Conservation (phyloP, 208 protist genomes). For the Leishmania gerbilli region DNA sequence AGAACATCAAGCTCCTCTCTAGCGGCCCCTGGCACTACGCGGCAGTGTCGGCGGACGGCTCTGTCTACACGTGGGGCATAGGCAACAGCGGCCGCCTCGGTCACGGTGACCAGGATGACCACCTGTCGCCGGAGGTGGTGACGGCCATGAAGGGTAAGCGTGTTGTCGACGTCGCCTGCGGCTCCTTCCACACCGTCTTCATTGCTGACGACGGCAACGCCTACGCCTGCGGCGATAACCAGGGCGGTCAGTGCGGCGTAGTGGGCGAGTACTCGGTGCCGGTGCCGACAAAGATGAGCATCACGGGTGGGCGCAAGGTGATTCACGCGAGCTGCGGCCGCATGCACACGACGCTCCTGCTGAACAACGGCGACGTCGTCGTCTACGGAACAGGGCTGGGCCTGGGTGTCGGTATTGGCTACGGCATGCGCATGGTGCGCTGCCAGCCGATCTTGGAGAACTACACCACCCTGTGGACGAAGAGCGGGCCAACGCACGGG, state of each 20-base stretch:
- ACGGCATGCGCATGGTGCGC: slow-evolving; percentile 69
- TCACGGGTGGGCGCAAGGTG: slow-evolving; percentile 44
- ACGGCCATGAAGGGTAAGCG: slow-evolving; percentile 28
- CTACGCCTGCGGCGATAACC: slow-evolving; percentile 81
- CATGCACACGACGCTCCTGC: slow-evolving; percentile 67
- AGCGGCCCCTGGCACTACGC: slow-evolving; percentile 85
- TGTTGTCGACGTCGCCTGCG: slow-evolving; percentile 73
- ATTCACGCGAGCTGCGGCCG: slow-evolving; percentile 73
- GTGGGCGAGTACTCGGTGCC: slow-evolving; percentile 46
- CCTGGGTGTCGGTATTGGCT: slow-evolving; percentile 62
- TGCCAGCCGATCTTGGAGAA: slow-evolving; percentile 65
- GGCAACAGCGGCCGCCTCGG: slow-evolving; percentile 81
- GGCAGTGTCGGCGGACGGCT: slow-evolving; percentile 45
- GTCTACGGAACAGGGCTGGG: slow-evolving; percentile 74
- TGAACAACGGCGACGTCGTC: slow-evolving; percentile 64
- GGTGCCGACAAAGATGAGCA: slow-evolving; percentile 41
- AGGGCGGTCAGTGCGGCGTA: slow-evolving; percentile 76
- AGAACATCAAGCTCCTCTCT: slow-evolving; percentile 43
- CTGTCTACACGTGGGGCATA: slow-evolving; percentile 79
- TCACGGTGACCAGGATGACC: slow-evolving; percentile 65
- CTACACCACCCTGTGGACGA: slow-evolving; percentile 61
- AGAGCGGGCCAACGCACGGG: slow-evolving; percentile 56
- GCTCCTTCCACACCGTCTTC: slow-evolving; percentile 82
- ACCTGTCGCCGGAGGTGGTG: slow-evolving; percentile 41
- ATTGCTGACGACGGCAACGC: slow-evolving; percentile 55